Evolutionary conservation across 2,329 filamentous ascomycete species (phyloP).

Genomic region (Chrysosporium keratinophilum): DNA sequence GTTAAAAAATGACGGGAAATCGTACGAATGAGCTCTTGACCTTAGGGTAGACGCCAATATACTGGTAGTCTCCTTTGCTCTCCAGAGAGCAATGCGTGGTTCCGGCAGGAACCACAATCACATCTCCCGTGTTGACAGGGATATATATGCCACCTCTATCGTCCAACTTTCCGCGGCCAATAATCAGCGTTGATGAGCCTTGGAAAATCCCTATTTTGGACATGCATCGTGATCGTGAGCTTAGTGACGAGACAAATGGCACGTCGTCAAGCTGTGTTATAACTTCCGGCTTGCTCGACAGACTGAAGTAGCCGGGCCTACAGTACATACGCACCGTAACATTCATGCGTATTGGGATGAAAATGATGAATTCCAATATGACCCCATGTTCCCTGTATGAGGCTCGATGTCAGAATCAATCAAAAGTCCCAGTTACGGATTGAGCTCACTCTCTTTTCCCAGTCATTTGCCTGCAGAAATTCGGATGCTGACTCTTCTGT

Average conservation of each 20-base stretch:
- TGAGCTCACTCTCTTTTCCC: conserved; percentile 23
- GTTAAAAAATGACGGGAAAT: background rate
- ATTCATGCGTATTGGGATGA: conserved; percentile 32
- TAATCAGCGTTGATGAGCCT: conserved; percentile 22
- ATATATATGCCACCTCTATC: conserved; percentile 17
- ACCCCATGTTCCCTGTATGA: conserved; percentile 21
- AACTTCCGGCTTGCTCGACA: too few species aligned
- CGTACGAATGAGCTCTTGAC: conserved; percentile 15
- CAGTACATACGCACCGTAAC: conserved; percentile 28
- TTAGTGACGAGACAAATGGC: background rate
- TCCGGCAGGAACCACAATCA: conserved; percentile 29
- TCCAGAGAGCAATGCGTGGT: conserved; percentile 27
- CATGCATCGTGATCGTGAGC: background rate
- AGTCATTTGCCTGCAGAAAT: conserved; percentile 26
- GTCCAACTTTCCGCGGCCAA: conserved; percentile 25
- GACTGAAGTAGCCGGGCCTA: too few species aligned
- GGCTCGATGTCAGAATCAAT: background rate
- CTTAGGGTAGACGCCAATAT: conserved; percentile 30
- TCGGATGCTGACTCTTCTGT: conserved; percentile 19
- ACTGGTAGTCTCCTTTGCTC: conserved; percentile 26
- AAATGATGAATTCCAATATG: conserved; percentile 23
- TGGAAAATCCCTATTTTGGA: conserved; percentile 19
- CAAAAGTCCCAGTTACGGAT: background rate
- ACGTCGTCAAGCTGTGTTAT: background rate
- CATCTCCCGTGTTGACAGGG: conserved; percentile 24